phyloP scores from a whole-genome alignment of 768 basidiomycete species.

The Boletus vinaceobasis region DNA sequence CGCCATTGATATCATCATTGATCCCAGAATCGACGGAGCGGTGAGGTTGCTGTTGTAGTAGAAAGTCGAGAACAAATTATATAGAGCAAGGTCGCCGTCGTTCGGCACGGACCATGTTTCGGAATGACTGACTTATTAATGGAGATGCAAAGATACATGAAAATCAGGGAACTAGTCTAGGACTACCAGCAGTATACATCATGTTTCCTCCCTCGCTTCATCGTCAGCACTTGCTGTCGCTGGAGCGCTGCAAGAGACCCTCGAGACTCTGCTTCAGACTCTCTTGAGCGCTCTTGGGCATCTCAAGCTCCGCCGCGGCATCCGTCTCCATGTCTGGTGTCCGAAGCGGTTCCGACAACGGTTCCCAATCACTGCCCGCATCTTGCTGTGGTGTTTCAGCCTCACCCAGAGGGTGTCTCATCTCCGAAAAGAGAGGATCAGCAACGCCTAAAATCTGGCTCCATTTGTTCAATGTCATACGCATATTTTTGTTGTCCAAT shows the following conservation, averaged over 20 bases:
- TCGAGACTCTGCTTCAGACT: conserved; percentile 27
- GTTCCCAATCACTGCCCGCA: conserved; percentile 21
- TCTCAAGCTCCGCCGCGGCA: conserved; percentile 1
- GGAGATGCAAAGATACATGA: neutral
- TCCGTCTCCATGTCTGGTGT: neutral
- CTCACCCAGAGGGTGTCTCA: conserved; percentile 9
- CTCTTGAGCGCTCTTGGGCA: conserved; percentile 3
- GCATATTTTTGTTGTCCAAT: conserved; percentile 28
- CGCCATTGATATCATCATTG: conserved; percentile 1
- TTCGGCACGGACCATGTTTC: conserved; percentile 18
- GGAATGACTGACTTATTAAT: neutral
- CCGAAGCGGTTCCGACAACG: conserved; percentile 19
- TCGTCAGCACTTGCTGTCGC: neutral
- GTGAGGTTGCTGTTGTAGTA: neutral
- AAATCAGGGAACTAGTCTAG: conserved; percentile 2
- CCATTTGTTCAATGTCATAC: conserved; percentile 32
- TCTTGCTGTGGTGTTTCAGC: conserved; percentile 2
- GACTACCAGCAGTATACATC: neutral
- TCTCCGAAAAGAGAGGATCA: conserved; percentile 32
- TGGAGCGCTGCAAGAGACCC: conserved; percentile 12
- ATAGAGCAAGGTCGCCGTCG: neutral
- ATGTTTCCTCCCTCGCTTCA: neutral
- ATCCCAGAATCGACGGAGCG: neutral
- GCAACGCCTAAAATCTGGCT: conserved; percentile 31
- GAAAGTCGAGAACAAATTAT: neutral